phyloP scores from a whole-genome alignment of 139 green algal species.

The Micractinium sp. region DNA sequence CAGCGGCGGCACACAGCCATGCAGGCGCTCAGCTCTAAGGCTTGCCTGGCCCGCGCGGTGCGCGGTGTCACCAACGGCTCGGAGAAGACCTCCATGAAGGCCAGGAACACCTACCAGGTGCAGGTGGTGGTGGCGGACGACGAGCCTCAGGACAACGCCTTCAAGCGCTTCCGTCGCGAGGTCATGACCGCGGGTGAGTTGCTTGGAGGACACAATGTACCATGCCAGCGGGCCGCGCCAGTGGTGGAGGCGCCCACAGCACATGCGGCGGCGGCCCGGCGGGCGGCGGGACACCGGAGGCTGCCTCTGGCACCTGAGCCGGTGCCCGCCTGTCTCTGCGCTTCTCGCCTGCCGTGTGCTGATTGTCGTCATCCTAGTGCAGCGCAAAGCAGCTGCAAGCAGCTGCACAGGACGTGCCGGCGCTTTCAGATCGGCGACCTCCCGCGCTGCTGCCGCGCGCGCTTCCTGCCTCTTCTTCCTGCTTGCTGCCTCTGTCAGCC shows the following conservation, averaged over 20 bases:
- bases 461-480: not conserved
- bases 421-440: not conserved
- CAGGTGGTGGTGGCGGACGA: constrained; percentile 48
- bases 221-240: not conserved
- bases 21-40: not conserved
- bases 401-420: too few relatives aligned
- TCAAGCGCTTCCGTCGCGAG: constrained; percentile 51
- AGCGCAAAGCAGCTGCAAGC: not conserved
- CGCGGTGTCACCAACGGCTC: constrained; percentile 2
- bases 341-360: not conserved
- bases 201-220: too few relatives aligned
- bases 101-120: constrained; percentile 20
- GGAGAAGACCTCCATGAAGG: not conserved
- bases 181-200: constrained; percentile 36
- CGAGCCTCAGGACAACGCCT: constrained; percentile 49
- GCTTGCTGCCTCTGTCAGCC: not conserved
- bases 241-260: not conserved
- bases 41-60: not conserved
- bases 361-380: too few relatives aligned
- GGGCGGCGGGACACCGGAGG: too few relatives aligned
- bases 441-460: too few relatives aligned
- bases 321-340: too few relatives aligned
- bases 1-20: not conserved
- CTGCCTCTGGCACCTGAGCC: too few relatives aligned
- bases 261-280: not conserved